phyloP scores from a whole-genome alignment of 1,284 basidiomycete genomes.

The Ustilago vetiveriae region DNA sequence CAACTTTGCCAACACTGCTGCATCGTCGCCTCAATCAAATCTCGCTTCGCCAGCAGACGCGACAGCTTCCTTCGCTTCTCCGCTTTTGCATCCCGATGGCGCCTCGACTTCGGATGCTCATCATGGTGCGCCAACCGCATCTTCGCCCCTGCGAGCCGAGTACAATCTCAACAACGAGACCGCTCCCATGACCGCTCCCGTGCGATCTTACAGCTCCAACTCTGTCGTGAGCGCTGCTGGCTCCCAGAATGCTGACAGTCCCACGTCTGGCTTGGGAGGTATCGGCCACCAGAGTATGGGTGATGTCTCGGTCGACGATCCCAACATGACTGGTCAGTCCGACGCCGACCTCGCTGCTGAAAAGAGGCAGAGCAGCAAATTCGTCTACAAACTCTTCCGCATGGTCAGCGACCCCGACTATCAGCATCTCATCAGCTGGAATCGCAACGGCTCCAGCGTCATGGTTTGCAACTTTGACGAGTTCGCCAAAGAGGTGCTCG shows the following conservation, averaged over 20 bases:
- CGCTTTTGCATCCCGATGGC: slow-evolving; percentile 27
- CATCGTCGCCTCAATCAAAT: slow-evolving; percentile 27
- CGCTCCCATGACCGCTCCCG: slow-evolving; percentile 8
- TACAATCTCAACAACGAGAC: slow-evolving; percentile 23
- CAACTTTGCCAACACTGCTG: slow-evolving; percentile 11
- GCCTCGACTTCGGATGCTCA: slow-evolving; percentile 9
- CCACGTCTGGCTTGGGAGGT: slow-evolving; percentile 24
- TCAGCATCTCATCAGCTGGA: slow-evolving; percentile 61
- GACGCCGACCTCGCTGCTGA: slow-evolving; percentile 47
- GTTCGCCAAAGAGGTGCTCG: slow-evolving; percentile 65
- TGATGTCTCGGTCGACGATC: slow-evolving; percentile 35
- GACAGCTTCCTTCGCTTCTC: slow-evolving; percentile 11
- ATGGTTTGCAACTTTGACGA: slow-evolving; percentile 65
- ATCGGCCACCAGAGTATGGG: slow-evolving; percentile 30
- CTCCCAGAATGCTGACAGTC: slow-evolving; percentile 40
- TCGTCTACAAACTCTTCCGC: slow-evolving; percentile 60
- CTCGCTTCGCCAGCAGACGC: slow-evolving; percentile 34
- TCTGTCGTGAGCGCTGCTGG: slow-evolving; percentile 41
- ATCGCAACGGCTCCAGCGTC: slow-evolving; percentile 54
- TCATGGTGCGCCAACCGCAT: slow-evolving; percentile 17
- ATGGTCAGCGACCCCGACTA: slow-evolving; percentile 60
- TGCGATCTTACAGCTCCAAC: slow-evolving; percentile 42
- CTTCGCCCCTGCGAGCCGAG: slow-evolving; percentile 33
- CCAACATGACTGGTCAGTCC: slow-evolving; percentile 35
- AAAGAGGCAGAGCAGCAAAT: slow-evolving; percentile 53